Base-by-base conservation (phyloP, 352 stramenopile species). In the Proteromonas lacertae region DNA sequence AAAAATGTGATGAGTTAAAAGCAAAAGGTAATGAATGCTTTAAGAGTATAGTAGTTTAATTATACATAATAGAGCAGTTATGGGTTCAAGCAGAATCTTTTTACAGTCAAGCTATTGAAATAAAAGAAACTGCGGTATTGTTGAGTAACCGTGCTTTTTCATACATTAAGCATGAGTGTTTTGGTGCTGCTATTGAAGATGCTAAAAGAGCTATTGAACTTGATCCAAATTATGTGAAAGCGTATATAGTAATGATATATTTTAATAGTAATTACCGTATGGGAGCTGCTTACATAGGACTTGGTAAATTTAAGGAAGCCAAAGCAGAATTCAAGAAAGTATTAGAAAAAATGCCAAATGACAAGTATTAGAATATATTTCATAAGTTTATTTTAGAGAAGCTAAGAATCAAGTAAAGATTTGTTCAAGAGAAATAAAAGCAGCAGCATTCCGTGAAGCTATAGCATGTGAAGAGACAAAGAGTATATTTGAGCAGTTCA, bases 91-190 rank as follows among this genome's bases (percentile, higher is more conserved):
- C 74, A 13, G 53, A 80, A 5, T 62, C 75, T 13, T 41, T 75
- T 26, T 92, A 90, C 56, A 68, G 66, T 32, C 46, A 64, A 29
- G 75, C 72, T 13, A 84, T 90, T 38, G 61, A 56, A 40, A 50
- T 89, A 16, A 44, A 43, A 13, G 69, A 70, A 9, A 83, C 64
- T 12, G 69, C 75, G 22, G 78, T 88, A 46, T 83, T 80, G 55
- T 88, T 79, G 37, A 59, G 69, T 30, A 92, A 92, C 55, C 63
- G 77, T 17, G 80, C 86, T 4, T 71, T 89, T 36, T 78, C 79
- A 16, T 84, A 92, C 52, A 76, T 96, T 44, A 90, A 92, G 50
- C 77, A 81, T 40, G 86, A 99, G 58, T 89, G 75, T 56, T 96
- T 93, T 53, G 87, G 82, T 1, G 54, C 92, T 4, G 87, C 87